These are phyloP conservation scores for Fusarium abutilonis DNA, from an alignment of 2,329 filamentous ascomycete genomes.

Conservation along the genomic window DNA sequence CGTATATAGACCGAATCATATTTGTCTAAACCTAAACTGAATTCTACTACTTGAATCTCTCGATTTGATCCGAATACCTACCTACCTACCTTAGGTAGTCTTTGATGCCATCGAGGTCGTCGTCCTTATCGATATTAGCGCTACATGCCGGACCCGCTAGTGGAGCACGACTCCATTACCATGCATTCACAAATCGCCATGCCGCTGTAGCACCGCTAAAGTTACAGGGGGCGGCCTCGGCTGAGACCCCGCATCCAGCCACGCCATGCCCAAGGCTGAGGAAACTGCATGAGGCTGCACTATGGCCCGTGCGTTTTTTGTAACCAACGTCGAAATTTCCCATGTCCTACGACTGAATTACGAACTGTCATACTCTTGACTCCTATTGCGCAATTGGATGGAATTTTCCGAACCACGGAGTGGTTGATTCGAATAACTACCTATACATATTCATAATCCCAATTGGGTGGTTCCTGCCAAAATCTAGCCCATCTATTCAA, in stretches of 20 bases:
- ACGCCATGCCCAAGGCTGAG: conserved; percentile 36
- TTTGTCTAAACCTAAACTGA: too few species aligned
- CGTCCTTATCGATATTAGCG: conserved; percentile 35
- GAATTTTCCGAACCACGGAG: not conserved
- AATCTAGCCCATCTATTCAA: not conserved
- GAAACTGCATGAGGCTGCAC: conserved; percentile 17
- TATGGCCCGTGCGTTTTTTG: conserved; percentile 27
- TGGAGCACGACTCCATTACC: conserved; percentile 6
- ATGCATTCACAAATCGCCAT: conserved; percentile 19
- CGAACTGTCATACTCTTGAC: not conserved
- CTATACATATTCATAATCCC: too few species aligned
- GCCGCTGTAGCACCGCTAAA: conserved; percentile 20
- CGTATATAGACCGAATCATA: too few species aligned
- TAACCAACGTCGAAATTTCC: conserved; percentile 17
- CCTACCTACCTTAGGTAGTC: too few species aligned
- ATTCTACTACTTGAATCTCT: not conserved
- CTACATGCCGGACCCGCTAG: conserved; percentile 5
- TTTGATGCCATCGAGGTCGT: conserved; percentile 9
- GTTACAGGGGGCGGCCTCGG: conserved; percentile 4
- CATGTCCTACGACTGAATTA: conserved; percentile 1
- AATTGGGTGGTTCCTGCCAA: not conserved
- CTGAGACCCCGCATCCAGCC: not conserved
- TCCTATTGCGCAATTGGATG: not conserved
- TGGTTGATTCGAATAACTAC: too few species aligned
- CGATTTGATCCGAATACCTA: not conserved